Percentiles rank a stretch among this genome's conserved stretches.
These are phyloP conservation scores for Eucalyptus erythrocorys DNA, from an alignment of 345 rosid genomes.

Conservation along the genomic window DNA sequence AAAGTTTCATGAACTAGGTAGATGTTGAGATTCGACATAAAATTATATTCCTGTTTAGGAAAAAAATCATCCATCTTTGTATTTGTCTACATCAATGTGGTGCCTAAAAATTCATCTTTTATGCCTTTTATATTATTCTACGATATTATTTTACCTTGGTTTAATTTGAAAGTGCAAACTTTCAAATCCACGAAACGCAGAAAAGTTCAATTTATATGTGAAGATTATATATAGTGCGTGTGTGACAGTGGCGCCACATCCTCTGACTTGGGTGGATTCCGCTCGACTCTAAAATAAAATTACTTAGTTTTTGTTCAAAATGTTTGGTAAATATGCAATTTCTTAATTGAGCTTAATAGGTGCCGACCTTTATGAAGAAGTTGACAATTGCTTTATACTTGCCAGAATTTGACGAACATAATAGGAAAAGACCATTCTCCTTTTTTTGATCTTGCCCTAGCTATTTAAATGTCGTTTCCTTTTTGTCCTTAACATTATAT, in stretches of 20 bases:
- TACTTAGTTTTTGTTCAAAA: too few species aligned
- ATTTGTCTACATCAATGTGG: background rate
- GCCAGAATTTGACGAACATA: background rate
- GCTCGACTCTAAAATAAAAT: fast-evolving
- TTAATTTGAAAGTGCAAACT: too few species aligned
- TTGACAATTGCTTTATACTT: background rate
- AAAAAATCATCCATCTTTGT: background rate
- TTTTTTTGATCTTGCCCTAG: background rate
- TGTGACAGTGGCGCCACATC: fast-evolving
- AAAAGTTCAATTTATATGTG: too few species aligned
- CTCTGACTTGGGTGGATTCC: background rate
- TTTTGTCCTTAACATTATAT: fast-evolving
- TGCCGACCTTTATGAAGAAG: background rate
- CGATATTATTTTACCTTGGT: background rate
- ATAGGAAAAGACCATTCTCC: background rate
- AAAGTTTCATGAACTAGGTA: background rate
- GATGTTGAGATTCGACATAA: background rate
- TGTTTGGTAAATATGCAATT: background rate
- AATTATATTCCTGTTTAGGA: background rate
- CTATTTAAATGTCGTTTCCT: background rate
- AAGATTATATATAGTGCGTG: fast-evolving
- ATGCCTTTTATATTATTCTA: too few species aligned
- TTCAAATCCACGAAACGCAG: background rate
- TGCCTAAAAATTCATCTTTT: background rate
- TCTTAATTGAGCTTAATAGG: background rate